phyloP scores from a whole-genome alignment of 192 early-diverging fungal genomes.

The Coemansia sp. region DNA sequence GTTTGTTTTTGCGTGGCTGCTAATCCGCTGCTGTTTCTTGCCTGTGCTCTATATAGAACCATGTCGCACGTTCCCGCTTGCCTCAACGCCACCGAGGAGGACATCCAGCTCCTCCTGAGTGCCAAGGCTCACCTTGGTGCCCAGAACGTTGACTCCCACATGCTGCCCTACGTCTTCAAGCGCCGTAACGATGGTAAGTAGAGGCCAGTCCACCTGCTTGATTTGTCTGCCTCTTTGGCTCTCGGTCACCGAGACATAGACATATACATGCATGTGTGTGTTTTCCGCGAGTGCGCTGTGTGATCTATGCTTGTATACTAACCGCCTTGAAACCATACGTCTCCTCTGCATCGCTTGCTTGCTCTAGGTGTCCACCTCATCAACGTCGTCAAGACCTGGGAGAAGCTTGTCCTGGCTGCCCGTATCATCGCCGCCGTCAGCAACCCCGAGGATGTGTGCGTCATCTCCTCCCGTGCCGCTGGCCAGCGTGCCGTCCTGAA shows the following conservation, averaged over 20 bases:
- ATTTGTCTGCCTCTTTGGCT: too few relatives aligned
- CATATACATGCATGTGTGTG: too few relatives aligned
- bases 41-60: slow-evolving; percentile 23
- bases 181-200: slow-evolving; percentile 84
- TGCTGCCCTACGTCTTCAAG: slow-evolving; percentile 96
- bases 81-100: slow-evolving; percentile 80
- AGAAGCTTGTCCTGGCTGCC: slow-evolving; percentile 98
- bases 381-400: slow-evolving; percentile 99
- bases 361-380: slow-evolving; percentile 89
- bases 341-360: too few relatives aligned
- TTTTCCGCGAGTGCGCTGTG: too few relatives aligned
- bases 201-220: too few relatives aligned
- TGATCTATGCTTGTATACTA: too few relatives aligned
- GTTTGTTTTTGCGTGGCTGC: too few relatives aligned
- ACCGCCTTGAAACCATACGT: too few relatives aligned
- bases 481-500: slow-evolving; percentile 99
- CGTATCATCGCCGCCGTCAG: slow-evolving; percentile 98
- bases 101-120: slow-evolving; percentile 90
- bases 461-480: slow-evolving; percentile 94
- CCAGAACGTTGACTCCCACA: slow-evolving; percentile 95
- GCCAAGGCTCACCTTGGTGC: slow-evolving; percentile 98
- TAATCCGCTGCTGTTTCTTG: too few relatives aligned
- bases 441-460: slow-evolving; percentile 96
- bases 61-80: slow-evolving; percentile 54
- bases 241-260: too few relatives aligned